A percentile compares a stretch with the other conserved stretches of the same genome.
Evolutionary conservation across 805 yeast genomes (phyloP).

Genomic region (Kodamaea neixiangensis): DNA sequence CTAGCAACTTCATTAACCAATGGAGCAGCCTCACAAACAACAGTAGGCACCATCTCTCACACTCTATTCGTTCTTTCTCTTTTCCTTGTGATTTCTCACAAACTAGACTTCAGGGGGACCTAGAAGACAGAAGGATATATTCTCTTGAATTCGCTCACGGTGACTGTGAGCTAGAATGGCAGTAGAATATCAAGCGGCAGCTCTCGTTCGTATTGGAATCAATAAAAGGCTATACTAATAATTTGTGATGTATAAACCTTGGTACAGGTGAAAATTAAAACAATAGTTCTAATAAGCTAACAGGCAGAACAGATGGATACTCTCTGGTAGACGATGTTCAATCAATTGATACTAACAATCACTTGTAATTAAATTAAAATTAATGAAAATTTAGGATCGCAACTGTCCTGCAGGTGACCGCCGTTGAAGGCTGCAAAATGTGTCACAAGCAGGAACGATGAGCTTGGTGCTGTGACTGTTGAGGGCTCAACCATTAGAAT

Average conservation of each 20-base stretch:
- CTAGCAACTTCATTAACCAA: not conserved
- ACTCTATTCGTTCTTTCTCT: not conserved
- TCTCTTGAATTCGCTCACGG: slow-evolving; percentile 26
- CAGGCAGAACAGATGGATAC: not conserved
- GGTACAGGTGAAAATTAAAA: not conserved
- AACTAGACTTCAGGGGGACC: slow-evolving; percentile 8
- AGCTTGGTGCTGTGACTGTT: not conserved
- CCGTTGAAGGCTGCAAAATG: slow-evolving; percentile 1
- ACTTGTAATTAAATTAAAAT: not conserved
- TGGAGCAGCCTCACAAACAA: slow-evolving; percentile 5
- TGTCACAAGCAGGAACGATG: not conserved
- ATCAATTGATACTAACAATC: not conserved
- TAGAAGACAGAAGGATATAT: slow-evolving; percentile 11
- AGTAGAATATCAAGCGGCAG: slow-evolving; percentile 44
- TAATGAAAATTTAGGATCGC: not conserved
- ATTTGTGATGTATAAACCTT: slow-evolving; percentile 8
- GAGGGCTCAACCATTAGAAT: slow-evolving; percentile 1
- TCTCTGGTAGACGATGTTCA: not conserved
- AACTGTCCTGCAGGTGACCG: not conserved
- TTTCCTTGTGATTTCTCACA: not conserved
- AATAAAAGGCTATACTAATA: not conserved
- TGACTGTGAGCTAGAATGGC: slow-evolving; percentile 30
- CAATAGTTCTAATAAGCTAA: not conserved
- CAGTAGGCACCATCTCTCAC: not conserved
- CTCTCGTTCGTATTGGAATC: slow-evolving; percentile 32